Evolutionary conservation across 2,329 filamentous ascomycete genomes (phyloP).

Genomic region (Xylariaceae sp.): DNA sequence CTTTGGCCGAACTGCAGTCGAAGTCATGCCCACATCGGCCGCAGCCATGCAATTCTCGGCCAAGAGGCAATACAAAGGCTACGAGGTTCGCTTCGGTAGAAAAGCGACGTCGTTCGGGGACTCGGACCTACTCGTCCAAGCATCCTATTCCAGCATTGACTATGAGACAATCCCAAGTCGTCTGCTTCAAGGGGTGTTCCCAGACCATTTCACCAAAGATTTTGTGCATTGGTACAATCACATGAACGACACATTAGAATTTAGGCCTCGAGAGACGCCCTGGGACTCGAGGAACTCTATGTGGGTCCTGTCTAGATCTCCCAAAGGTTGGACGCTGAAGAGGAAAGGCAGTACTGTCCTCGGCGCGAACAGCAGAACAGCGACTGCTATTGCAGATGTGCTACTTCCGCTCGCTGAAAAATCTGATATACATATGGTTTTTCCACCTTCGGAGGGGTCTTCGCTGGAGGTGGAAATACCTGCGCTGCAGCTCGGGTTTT

Average conservation of each 20-base stretch:
- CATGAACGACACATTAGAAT: not conserved
- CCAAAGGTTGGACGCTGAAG: conserved; percentile 2
- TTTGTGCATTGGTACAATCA: conserved; percentile 26
- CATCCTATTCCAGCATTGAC: not conserved
- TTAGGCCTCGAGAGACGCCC: not conserved
- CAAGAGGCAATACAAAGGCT: conserved; percentile 8
- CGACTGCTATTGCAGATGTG: not conserved
- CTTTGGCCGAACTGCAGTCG: no score
- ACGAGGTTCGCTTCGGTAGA: not conserved
- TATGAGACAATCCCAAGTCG: conserved; percentile 20
- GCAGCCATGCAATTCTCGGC: no score
- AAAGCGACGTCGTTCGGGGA: not conserved
- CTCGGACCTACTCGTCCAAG: conserved; percentile 12
- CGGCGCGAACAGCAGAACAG: not conserved
- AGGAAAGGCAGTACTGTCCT: not conserved
- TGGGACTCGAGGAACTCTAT: not conserved
- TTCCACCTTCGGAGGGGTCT: not conserved
- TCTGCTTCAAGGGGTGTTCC: conserved; percentile 8
- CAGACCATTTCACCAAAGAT: conserved; percentile 5
- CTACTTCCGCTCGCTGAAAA: not conserved
- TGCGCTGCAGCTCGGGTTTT: conserved; percentile 7
- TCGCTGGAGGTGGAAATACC: conserved; percentile 10
- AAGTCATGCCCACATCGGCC: no score
- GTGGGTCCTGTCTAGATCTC: conserved; percentile 5
- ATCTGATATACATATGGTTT: not conserved